phyloP scores from a whole-genome alignment of 768 basidiomycete genomes.

The Lentinula raphanica region DNA sequence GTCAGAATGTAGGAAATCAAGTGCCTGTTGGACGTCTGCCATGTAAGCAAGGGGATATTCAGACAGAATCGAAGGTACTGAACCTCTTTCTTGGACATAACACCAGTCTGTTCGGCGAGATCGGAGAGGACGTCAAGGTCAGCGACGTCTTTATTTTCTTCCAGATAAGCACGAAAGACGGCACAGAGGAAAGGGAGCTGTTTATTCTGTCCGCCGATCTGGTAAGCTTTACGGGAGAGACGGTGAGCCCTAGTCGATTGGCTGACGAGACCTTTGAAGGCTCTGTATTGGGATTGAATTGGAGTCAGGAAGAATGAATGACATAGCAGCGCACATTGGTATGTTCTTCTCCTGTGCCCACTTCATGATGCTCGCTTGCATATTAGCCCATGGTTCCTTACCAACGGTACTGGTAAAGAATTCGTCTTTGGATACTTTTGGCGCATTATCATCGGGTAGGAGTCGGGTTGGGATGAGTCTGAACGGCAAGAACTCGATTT shows the following conservation, averaged over 20 bases:
- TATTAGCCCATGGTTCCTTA: slow-evolving; percentile 38
- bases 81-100: slow-evolving; percentile 62
- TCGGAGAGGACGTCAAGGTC: slow-evolving; percentile 55
- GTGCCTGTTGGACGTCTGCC: slow-evolving; percentile 36
- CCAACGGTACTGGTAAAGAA: slow-evolving; percentile 47
- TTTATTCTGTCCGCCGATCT: slow-evolving; percentile 51
- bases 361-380: slow-evolving; percentile 39
- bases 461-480: slow-evolving; percentile 35
- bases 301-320: slow-evolving; percentile 5
- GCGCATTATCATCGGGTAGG: slow-evolving; percentile 29
- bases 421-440: slow-evolving; percentile 34
- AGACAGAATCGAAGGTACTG: slow-evolving; percentile 16
- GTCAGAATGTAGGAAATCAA: slow-evolving; percentile 59
- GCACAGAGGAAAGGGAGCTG: slow-evolving; percentile 54
- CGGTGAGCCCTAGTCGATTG: slow-evolving; percentile 71
- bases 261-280: slow-evolving; percentile 54
- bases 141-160: slow-evolving; percentile 58
- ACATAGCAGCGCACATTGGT: slow-evolving; percentile 41
- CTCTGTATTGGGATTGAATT: slow-evolving; percentile 30
- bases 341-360: slow-evolving; percentile 55
- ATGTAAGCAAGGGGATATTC: slow-evolving; percentile 9
- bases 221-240: slow-evolving; percentile 62
- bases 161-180: slow-evolving; percentile 64
- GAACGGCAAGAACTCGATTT: slow-evolving; percentile 50
- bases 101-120: slow-evolving; percentile 46